Evolutionary conservation across 2,329 filamentous ascomycete genomes (phyloP), one percentile per base, ranked within the genome.

Genomic region (Mycosphaerella sp.): DNA sequence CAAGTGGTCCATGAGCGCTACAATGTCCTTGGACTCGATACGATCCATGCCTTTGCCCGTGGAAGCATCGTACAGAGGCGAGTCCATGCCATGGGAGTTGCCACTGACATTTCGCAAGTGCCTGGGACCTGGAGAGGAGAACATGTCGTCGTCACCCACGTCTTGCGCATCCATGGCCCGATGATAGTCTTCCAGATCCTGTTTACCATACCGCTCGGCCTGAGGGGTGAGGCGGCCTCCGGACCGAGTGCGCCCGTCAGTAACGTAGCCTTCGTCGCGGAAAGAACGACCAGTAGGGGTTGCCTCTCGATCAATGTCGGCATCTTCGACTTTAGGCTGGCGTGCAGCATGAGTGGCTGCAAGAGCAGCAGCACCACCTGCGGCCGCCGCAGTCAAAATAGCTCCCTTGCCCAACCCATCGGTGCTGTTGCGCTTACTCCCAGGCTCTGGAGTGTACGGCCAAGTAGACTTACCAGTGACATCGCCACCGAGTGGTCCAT

Each of bases 1-100:
- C 59, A 98, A 84, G 71, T 98, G 93, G 68, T 98, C 92, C 93
- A 98, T 98, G 57, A 98, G 76, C 23, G 92, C 89, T 59, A 98
- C 87, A 64, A 98, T 95, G 67, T 98, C 93, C 73, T 95, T 93
- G 44, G 90, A 95, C 69, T 97, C 86, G 48, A 98, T 97, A 45
- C 86, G 81, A 62, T 97, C 91, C 49, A 95, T 87, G 34, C 90
- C 91, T 58, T 83, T 84, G 49, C 92, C 92, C 1, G 88, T 95
- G 3, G 91, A 81, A 55, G 88, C 84, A 68, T 98, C 93, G 66
- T 95, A 97, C 17, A 97, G 77, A 2, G 92, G 91, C 31, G 90
- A 93, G 3, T 78, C 80, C 80, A 96, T 89, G 44, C 91, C 92
- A 66, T 96, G 89, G 6, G 92, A 96, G 74, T 95, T 86, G 47